Conservation (phyloP, 257 asterid species). For the Dorcoceras hygrometricum region DNA sequence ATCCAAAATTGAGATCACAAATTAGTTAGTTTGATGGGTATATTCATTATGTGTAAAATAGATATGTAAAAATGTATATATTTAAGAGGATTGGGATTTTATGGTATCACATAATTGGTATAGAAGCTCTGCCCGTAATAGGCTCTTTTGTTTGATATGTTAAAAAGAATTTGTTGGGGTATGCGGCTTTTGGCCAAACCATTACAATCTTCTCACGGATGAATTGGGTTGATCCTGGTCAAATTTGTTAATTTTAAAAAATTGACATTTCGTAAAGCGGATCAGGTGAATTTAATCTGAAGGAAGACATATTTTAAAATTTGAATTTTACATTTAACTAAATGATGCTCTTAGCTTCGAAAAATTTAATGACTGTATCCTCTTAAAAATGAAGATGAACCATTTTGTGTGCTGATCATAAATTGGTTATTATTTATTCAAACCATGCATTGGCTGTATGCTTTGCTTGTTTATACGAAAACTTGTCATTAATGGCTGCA, state of each 20-base stretch:
- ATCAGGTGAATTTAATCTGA: no score
- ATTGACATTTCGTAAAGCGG: no score
- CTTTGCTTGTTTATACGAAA: not conserved
- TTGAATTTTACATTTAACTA: no score
- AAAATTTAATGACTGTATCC: no score
- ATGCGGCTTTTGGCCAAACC: not conserved
- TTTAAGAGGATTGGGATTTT: no score
- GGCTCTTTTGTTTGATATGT: not conserved
- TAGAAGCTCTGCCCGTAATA: not conserved
- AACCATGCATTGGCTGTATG: not conserved
- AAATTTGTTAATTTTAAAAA: no score
- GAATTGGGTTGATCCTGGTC: not conserved
- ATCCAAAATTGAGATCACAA: no score
- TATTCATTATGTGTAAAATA: no score
- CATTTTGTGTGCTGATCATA: not conserved
- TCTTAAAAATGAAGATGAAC: not conserved
- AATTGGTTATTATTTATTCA: not conserved
- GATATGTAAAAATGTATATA: no score
- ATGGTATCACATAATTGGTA: not conserved
- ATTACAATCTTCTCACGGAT: not conserved
- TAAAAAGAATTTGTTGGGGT: not conserved
- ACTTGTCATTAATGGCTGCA: not conserved
- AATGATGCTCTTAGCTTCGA: no score
- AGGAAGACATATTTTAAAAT: no score
- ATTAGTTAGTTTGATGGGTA: no score